A percentile compares a stretch with the other conserved stretches of the same genome.
Conservation (phyloP, 306 rosid genomes). For the Medicago lupulina region DNA sequence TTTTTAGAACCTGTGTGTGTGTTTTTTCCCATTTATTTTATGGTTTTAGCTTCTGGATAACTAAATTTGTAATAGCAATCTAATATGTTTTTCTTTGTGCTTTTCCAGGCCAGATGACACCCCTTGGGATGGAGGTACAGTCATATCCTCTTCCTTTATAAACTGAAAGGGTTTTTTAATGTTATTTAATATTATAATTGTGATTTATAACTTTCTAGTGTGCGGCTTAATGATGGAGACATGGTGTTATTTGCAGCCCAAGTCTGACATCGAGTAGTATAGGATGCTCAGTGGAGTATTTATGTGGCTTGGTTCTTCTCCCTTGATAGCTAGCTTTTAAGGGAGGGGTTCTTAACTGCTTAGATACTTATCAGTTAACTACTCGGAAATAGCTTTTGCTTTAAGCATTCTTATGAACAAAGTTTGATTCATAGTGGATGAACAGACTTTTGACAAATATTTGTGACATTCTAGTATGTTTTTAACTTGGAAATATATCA, state of each 20-base stretch:
- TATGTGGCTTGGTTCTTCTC: conserved; percentile 2
- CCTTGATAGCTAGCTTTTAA: not conserved
- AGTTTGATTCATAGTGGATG: not conserved
- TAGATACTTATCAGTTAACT: not conserved
- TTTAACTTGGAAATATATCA: conserved; percentile 20
- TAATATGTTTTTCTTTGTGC: conserved; percentile 38
- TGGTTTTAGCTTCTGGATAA: conserved; percentile 35
- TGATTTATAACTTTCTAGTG: conserved; percentile 22
- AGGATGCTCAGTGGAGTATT: not conserved
- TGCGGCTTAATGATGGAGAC: not conserved
- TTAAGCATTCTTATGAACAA: conserved; percentile 22
- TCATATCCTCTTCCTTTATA: conserved; percentile 37
- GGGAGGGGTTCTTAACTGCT: not conserved
- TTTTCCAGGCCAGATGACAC: conserved; percentile 94
- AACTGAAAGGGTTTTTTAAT: conserved; percentile 27
- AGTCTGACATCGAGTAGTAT: not conserved
- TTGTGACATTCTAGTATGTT: conserved; percentile 19
- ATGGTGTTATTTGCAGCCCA: not conserved
- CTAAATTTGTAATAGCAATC: conserved; percentile 19
- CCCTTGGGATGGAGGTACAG: conserved; percentile 98
- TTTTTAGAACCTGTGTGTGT: not conserved
- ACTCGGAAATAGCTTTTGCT: not conserved
- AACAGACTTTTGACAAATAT: not conserved
- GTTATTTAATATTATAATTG: not conserved
- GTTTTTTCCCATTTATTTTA: conserved; percentile 16